A percentile compares a stretch with the other conserved stretches of the same genome.
Evolutionary conservation across 73 alveolate species (phyloP).

Genomic region (Blepharisma japonicum): DNA sequence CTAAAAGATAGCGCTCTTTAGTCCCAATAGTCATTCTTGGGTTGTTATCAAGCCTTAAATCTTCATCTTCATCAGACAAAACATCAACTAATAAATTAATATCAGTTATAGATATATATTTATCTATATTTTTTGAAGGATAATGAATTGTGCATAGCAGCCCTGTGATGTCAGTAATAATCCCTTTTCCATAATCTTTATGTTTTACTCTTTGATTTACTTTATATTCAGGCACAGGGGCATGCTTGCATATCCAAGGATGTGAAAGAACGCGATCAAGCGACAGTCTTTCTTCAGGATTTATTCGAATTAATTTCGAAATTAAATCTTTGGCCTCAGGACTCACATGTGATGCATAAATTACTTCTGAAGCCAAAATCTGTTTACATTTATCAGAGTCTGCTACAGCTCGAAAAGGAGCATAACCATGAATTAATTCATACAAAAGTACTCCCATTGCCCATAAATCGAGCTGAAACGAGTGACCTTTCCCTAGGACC

Average conservation of each 20-base stretch:
- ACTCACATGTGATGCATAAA: not conserved
- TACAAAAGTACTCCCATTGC: conserved; percentile 65
- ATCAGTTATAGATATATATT: too few relatives aligned
- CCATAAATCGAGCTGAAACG: conserved; percentile 77
- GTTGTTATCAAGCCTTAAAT: too few relatives aligned
- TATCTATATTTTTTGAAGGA: too few relatives aligned
- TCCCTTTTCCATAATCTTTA: not conserved
- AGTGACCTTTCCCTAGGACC: conserved; percentile 66
- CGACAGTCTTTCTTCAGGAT: not conserved
- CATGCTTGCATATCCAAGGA: not conserved
- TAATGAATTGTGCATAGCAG: not conserved
- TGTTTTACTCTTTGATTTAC: not conserved
- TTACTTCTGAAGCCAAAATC: not conserved
- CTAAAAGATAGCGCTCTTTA: too few relatives aligned
- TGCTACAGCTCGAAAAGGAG: conserved; percentile 59
- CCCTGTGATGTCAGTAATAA: not conserved
- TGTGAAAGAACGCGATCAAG: not conserved
- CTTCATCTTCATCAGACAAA: too few relatives aligned
- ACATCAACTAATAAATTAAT: too few relatives aligned
- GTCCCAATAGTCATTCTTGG: too few relatives aligned
- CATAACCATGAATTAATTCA: conserved; percentile 75
- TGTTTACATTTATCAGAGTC: conserved; percentile 39
- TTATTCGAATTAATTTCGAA: not conserved
- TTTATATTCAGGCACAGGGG: not conserved
- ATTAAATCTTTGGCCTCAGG: not conserved